phyloP scores from a whole-genome alignment of 495 filamentous ascomycete species.

The Penicillium antarcticum region DNA sequence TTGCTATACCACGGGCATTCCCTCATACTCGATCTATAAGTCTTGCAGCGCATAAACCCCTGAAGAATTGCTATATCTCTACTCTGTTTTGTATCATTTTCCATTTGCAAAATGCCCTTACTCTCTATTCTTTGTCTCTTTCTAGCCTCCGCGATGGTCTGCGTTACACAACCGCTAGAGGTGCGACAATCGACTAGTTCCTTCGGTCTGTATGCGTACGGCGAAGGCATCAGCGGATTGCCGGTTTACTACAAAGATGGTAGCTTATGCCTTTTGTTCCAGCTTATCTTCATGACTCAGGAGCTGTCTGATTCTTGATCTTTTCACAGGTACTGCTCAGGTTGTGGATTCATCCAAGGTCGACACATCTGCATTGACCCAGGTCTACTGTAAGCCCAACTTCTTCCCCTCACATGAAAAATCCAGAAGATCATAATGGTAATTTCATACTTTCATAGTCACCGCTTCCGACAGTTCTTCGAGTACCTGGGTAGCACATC shows the following conservation, averaged over 20 bases:
- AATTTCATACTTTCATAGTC: neutral
- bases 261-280: neutral
- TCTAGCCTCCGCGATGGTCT: neutral
- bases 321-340: slow-evolving; percentile 6
- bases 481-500: slow-evolving; percentile 11
- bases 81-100: neutral
- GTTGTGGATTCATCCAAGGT: slow-evolving; percentile 7
- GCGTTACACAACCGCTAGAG: slow-evolving; percentile 7
- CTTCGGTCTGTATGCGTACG: slow-evolving; percentile 36
- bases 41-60: neutral
- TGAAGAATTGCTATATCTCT: neutral
- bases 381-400: slow-evolving; percentile 10
- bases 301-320: neutral
- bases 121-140: neutral
- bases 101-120: neutral
- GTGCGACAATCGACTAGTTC: neutral
- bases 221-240: slow-evolving; percentile 29
- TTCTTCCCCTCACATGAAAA: neutral
- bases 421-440: neutral
- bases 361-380: neutral
- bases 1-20: neutral
- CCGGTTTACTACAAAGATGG: slow-evolving; percentile 32
- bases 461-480: neutral
- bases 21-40: neutral
- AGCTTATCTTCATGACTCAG: neutral